These are phyloP conservation scores for Paragyromitra xinjiangensis DNA, from an alignment of 495 filamentous ascomycete species.

Conservation along the genomic window DNA sequence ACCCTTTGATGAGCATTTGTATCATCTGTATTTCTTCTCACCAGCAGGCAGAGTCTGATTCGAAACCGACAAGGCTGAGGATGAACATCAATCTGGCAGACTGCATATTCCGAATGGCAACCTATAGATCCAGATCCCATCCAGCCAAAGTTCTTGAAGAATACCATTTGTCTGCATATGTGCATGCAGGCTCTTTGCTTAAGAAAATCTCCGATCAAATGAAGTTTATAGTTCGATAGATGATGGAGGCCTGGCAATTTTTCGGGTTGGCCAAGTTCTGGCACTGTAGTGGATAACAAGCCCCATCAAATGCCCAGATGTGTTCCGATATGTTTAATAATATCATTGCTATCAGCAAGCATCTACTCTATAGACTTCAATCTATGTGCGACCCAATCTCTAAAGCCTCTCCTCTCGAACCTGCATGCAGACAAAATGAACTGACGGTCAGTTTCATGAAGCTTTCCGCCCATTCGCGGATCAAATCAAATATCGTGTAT, in stretches of 20 bases:
- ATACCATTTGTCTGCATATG: slow-evolving; percentile 18
- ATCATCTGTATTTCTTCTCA: slow-evolving; percentile 12
- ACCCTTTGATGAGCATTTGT: slow-evolving; percentile 35
- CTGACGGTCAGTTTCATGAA: slow-evolving; percentile 26
- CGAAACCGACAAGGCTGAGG: slow-evolving; percentile 39
- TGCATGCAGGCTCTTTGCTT: slow-evolving; percentile 26
- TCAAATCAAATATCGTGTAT: slow-evolving; percentile 17
- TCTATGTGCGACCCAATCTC: slow-evolving; percentile 17
- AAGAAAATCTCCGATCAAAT: slow-evolving; percentile 1
- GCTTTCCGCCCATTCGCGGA: slow-evolving; percentile 8
- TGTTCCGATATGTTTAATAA: slow-evolving; percentile 51
- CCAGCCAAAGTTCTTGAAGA: slow-evolving; percentile 9
- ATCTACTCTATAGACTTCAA: slow-evolving; percentile 15
- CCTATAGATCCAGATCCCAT: slow-evolving; percentile 12
- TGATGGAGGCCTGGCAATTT: slow-evolving; percentile 21
- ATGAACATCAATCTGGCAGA: slow-evolving; percentile 29
- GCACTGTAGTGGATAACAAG: slow-evolving; percentile 3
- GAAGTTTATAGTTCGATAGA: not conserved
- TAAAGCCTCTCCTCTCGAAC: not conserved
- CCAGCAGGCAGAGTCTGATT: not conserved
- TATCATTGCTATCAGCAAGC: slow-evolving; percentile 27
- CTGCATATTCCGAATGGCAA: slow-evolving; percentile 11
- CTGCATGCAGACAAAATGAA: slow-evolving; percentile 41
- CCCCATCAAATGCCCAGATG: slow-evolving; percentile 14
- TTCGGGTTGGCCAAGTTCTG: slow-evolving; percentile 26